phyloP scores from a whole-genome alignment of 495 filamentous ascomycete species.

The Daldinia bambusicola region DNA sequence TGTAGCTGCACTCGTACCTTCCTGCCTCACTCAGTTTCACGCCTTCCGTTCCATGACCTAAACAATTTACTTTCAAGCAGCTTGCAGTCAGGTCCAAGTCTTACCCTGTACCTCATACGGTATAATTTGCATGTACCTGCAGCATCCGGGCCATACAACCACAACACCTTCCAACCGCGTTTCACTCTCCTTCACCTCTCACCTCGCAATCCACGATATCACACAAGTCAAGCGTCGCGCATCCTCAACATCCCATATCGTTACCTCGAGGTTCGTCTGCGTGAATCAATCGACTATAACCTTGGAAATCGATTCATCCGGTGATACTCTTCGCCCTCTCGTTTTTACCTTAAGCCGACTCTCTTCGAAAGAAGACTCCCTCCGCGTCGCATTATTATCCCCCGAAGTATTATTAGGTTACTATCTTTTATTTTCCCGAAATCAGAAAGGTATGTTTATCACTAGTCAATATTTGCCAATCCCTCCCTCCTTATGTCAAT shows the following conservation, averaged over 20 bases:
- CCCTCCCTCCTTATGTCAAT: background rate
- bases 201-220: background rate
- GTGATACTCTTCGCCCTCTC: background rate
- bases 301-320: background rate
- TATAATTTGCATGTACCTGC: background rate
- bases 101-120: background rate
- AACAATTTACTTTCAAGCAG: background rate
- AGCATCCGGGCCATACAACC: no score
- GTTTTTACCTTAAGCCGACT: background rate
- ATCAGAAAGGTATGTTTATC: background rate
- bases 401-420: background rate
- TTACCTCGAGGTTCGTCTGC: background rate
- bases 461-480: background rate
- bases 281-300: background rate
- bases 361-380: background rate
- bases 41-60: background rate
- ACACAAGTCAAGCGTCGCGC: background rate
- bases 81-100: background rate
- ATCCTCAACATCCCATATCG: background rate
- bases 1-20: constrained; percentile 5
- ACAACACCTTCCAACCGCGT: background rate
- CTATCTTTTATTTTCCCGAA: background rate
- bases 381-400: background rate
- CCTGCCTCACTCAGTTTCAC: background rate
- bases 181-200: no score